phyloP scores from a whole-genome alignment of 495 filamentous ascomycete species.

The Haplographium delicatum region DNA sequence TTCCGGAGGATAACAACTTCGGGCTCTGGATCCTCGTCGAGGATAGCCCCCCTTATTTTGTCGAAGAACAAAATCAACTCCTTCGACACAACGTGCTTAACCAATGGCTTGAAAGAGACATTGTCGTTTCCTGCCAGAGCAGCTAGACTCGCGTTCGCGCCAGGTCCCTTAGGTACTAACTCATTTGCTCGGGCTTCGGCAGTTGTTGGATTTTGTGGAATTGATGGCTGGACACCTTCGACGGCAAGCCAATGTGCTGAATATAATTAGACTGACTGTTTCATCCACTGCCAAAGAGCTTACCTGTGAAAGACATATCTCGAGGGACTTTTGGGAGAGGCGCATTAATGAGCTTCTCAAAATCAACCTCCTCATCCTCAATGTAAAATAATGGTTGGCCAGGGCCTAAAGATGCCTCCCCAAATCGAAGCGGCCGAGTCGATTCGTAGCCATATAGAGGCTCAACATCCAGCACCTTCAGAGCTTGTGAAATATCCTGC shows the following conservation, averaged over 20 bases:
- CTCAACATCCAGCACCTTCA: constrained; percentile 83
- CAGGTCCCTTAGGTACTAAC: constrained; percentile 80
- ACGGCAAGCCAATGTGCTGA: constrained; percentile 92
- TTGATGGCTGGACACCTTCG: constrained; percentile 92
- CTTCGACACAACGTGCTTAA: constrained; percentile 92
- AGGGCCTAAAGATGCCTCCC: constrained; percentile 87
- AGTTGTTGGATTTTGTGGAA: constrained; percentile 89
- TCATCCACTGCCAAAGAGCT: constrained; percentile 16
- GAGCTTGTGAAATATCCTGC: constrained; percentile 76
- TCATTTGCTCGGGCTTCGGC: constrained; percentile 75
- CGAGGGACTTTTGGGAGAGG: constrained; percentile 89
- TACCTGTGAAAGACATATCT: constrained; percentile 89
- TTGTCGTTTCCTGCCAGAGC: constrained; percentile 80
- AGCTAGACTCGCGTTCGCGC: constrained; percentile 73
- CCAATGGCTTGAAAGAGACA: constrained; percentile 75
- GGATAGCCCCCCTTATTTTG: constrained; percentile 77
- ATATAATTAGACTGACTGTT: neutral
- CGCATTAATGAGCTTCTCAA: constrained; percentile 96
- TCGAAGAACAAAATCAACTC: constrained; percentile 97
- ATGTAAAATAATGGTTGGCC: constrained; percentile 97
- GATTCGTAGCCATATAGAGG: constrained; percentile 95
- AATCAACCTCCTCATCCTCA: constrained; percentile 97
- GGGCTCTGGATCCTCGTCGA: constrained; percentile 78
- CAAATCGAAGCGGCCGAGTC: constrained; percentile 77
- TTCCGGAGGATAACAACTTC: constrained; percentile 61